A percentile compares a stretch with the other conserved stretches of the same genome.
Conservation (phyloP, 129 eudicot genomes). For the Flaveria bidentis region DNA sequence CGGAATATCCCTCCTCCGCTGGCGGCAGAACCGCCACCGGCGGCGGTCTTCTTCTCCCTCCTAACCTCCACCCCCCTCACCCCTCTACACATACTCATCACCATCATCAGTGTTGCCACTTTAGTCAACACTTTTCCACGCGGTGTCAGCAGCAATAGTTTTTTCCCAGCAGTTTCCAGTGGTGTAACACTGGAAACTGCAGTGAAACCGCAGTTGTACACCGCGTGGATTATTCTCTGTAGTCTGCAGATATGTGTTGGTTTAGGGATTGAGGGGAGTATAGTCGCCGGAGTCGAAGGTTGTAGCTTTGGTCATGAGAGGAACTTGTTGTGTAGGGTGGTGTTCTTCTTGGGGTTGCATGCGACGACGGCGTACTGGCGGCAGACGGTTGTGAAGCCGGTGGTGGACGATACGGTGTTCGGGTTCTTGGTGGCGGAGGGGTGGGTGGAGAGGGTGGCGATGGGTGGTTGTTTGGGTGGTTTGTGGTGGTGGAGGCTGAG, state of each 20-base stretch:
- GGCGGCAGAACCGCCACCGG: conserved; percentile 17
- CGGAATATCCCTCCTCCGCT: conserved; percentile 21
- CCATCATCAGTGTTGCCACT: conserved; percentile 46
- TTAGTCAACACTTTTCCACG: conserved; percentile 47
- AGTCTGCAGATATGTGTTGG: conserved; percentile 58
- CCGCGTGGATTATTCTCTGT: conserved; percentile 74
- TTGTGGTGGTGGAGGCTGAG: conserved; percentile 95
- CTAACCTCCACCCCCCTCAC: conserved; percentile 48
- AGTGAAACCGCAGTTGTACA: conserved; percentile 42
- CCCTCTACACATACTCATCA: conserved; percentile 58
- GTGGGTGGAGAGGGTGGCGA: conserved; percentile 71
- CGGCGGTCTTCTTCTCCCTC: conserved; percentile 41
- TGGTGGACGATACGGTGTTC: conserved; percentile 79
- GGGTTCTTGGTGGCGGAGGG: conserved; percentile 57
- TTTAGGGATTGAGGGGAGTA: conserved; percentile 84
- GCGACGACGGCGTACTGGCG: conserved; percentile 70
- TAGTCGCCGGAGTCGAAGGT: conserved; percentile 65
- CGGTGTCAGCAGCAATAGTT: conserved; percentile 25
- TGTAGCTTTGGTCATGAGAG: conserved; percentile 52
- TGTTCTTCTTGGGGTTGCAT: conserved; percentile 78
- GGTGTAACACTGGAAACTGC: conserved; percentile 11
- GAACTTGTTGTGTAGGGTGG: conserved; percentile 39
- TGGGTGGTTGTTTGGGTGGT: conserved; percentile 61
- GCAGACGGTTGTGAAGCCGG: conserved; percentile 73
- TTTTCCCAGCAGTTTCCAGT: neutral